Evolutionary conservation across 768 basidiomycete genomes (phyloP), one percentile per base, ranked within the genome.

Genomic region (Podaxis carcinomalis): DNA sequence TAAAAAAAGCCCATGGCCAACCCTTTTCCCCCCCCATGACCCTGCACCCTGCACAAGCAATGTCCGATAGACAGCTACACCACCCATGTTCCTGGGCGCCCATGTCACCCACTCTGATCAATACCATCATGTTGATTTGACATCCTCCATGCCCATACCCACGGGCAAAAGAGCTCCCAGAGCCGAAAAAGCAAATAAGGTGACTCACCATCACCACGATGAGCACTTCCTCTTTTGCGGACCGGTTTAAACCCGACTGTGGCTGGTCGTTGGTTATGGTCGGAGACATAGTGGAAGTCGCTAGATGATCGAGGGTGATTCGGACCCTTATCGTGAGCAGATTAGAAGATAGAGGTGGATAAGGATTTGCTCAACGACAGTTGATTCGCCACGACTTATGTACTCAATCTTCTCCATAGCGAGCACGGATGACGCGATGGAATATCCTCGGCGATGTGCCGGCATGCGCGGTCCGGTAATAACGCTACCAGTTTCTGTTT

Each of bases 131-230:
- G 56, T 5, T 46, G 19, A 21, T 44, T 19, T 37, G 23, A 23
- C 52, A 35, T 39, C 19, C 21, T 2, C n/a, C 5, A 19, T 3
- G n/a, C 42, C 16, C 42, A 44, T 5, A 44, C 42, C 14, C 42
- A 44, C 19, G 42, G 25, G 25, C 7, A 25, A 42, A 19, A 3
- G 5, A 7, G 25, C 13, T 5, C 25, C 27, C 46, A 35, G 7
- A 36, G 25, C 3, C 32, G 21, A 55, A 39, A 59, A 56, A 40
- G 16, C 23, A 49, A 46, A 21, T 28, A 7, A 25, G 37, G 35
- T 16, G 23, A 61, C 68, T 56, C 47, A 84, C 83, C 83, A 85
- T 84, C 47, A 83, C 76, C 23, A 84, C 67, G 61, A 85, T 74
- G 59, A 83, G 70, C 36, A 74, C 62, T 13, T 59, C 40, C 16